A percentile compares a stretch with the other conserved stretches of the same genome.
phyloP scores from a whole-genome alignment of 345 rosid species.

The Lumnitzera littorea region DNA sequence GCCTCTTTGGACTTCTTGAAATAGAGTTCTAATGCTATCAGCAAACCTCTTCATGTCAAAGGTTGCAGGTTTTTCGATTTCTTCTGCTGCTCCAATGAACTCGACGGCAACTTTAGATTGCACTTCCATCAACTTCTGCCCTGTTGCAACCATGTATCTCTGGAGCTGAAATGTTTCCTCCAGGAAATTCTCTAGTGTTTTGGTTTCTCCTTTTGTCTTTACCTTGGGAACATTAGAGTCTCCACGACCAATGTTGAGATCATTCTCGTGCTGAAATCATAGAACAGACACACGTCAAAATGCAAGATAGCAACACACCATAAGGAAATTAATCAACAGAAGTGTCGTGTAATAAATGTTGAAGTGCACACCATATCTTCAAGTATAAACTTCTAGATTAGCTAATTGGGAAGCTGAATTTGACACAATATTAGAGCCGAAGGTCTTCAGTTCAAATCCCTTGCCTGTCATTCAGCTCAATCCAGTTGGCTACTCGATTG shows the following conservation, averaged over 20 bases:
- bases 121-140: conserved; percentile 74
- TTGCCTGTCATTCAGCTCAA: no score
- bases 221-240: conserved; percentile 16
- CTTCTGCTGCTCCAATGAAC: conserved; percentile 38
- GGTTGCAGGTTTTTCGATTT: conserved; percentile 33
- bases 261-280: conserved; percentile 48
- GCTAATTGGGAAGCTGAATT: no score
- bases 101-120: conserved; percentile 58
- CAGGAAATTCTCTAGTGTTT: conserved; percentile 56
- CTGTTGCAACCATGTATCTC: conserved; percentile 75
- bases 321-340: no score
- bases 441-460: no score
- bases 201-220: conserved; percentile 39
- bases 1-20: conserved; percentile 86
- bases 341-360: no score
- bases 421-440: no score
- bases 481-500: no score
- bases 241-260: conserved; percentile 18
- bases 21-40: conserved; percentile 50
- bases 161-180: conserved; percentile 89
- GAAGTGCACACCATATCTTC: no score
- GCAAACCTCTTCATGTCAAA: conserved; percentile 61
- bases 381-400: no score
- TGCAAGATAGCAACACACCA: no score
- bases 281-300: background rate